phyloP scores from a whole-genome alignment of 345 rosid genomes.

The Populus deltoides region DNA sequence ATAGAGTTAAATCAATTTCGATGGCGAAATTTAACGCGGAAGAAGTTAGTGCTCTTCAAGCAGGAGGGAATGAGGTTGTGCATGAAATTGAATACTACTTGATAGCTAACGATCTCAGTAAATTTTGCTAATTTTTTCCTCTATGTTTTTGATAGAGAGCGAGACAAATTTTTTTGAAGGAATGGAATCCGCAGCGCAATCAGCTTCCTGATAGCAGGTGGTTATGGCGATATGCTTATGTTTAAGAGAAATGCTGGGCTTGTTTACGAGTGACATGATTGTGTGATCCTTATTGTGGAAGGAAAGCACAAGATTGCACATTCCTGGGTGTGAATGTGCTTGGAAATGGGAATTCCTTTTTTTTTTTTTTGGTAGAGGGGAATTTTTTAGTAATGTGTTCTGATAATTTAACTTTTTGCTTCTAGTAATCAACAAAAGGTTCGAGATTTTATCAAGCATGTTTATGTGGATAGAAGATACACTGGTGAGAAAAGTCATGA shows the following conservation, averaged over 20 bases:
- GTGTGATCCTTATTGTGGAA: not conserved
- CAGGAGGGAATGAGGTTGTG: slow-evolving; percentile 78
- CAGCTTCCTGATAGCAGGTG: slow-evolving; percentile 83
- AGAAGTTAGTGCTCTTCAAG: slow-evolving; percentile 75
- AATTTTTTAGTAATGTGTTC: slow-evolving; percentile 18
- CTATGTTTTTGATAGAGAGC: slow-evolving; percentile 47
- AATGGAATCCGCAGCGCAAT: slow-evolving; percentile 66
- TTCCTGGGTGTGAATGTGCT: not conserved
- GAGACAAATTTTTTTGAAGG: slow-evolving; percentile 64
- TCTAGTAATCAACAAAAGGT: slow-evolving; percentile 68
- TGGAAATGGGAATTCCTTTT: not conserved
- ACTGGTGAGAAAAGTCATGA: slow-evolving; percentile 45
- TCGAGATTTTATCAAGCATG: slow-evolving; percentile 76
- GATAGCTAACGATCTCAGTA: not conserved
- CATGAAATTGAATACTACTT: not conserved
- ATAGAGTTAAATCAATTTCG: slow-evolving; percentile 82
- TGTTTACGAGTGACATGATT: not conserved
- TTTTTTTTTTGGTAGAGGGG: not conserved
- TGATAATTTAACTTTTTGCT: slow-evolving; percentile 21
- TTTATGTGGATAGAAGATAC: slow-evolving; percentile 73
- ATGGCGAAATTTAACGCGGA: slow-evolving; percentile 85
- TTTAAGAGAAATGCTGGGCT: not conserved
- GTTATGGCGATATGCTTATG: slow-evolving; percentile 4
- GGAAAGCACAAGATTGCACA: not conserved
- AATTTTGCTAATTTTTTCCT: not conserved